Percentiles rank a stretch among this genome's conserved stretches.
Conservation (phyloP, 352 stramenopile species). For the Blastocystis sp. region DNA sequence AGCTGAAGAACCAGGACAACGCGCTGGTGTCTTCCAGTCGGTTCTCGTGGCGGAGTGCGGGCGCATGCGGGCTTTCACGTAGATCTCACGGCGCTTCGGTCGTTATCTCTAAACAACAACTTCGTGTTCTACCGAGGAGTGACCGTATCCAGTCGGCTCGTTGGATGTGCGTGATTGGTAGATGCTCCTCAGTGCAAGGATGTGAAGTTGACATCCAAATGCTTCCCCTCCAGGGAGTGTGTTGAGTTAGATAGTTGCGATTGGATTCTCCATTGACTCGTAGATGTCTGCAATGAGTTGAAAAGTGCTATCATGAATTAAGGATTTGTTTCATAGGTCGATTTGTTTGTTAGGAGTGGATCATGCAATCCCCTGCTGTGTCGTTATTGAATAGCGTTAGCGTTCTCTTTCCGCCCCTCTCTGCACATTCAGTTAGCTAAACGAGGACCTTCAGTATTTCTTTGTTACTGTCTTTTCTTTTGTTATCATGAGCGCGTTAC, state of each 20-base stretch:
- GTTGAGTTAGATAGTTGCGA: slow-evolving; percentile 17
- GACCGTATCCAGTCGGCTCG: background rate
- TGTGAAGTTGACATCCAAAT: background rate
- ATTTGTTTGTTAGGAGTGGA: too few species aligned
- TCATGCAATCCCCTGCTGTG: too few species aligned
- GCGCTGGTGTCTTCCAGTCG: background rate
- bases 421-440: too few species aligned
- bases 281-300: background rate
- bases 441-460: too few species aligned
- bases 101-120: slow-evolving; percentile 13
- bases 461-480: too few species aligned
- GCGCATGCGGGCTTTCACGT: background rate
- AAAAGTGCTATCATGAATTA: background rate
- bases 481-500: too few species aligned
- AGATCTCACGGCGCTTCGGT: background rate
- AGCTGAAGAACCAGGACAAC: background rate
- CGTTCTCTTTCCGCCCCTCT: too few species aligned
- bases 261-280: background rate
- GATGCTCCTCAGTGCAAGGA: slow-evolving; percentile 1
- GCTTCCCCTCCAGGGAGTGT: background rate
- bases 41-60: background rate
- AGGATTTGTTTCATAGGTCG: background rate
- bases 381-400: too few species aligned
- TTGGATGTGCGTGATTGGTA: background rate
- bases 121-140: slow-evolving; percentile 21